Percentiles rank a stretch among this genome's conserved stretches.
phyloP scores from a whole-genome alignment of 495 filamentous ascomycete species.

The Margaritispora aquatica region DNA sequence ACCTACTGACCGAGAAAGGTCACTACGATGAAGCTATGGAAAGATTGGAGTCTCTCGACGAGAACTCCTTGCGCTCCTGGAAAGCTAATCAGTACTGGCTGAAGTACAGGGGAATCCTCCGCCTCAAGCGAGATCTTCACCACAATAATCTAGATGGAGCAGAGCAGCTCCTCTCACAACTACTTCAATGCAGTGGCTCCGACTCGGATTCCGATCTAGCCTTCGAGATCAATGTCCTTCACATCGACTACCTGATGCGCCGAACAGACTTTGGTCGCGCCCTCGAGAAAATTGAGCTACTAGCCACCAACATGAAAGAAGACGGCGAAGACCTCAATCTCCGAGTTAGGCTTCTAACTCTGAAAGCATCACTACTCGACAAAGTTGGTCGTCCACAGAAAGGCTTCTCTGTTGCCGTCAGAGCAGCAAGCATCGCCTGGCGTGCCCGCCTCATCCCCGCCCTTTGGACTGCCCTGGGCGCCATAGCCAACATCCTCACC shows the following conservation, averaged over 20 bases:
- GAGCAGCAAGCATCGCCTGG: constrained; percentile 73
- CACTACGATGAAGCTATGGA: constrained; percentile 64
- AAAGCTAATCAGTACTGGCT: constrained; percentile 78
- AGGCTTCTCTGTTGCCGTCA: constrained; percentile 76
- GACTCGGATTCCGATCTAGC: constrained; percentile 59
- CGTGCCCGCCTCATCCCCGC: constrained; percentile 62
- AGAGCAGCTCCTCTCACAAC: constrained; percentile 57
- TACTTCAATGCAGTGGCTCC: constrained; percentile 37
- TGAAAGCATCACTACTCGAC: constrained; percentile 70
- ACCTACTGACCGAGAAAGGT: constrained; percentile 45
- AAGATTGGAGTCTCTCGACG: constrained; percentile 59
- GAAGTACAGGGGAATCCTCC: constrained; percentile 64
- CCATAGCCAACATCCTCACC: constrained; percentile 62
- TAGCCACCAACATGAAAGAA: constrained; percentile 57
- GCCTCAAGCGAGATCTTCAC: constrained; percentile 63
- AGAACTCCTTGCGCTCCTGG: constrained; percentile 62
- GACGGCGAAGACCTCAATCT: constrained; percentile 69
- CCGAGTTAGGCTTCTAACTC: constrained; percentile 65
- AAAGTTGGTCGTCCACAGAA: constrained; percentile 66
- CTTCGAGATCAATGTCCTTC: constrained; percentile 61
- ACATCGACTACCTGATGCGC: constrained; percentile 66
- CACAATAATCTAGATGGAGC: constrained; percentile 64
- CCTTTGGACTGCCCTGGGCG: constrained; percentile 72
- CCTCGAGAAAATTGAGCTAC: constrained; percentile 59
- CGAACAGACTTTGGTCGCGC: constrained; percentile 57